Base-by-base conservation (phyloP, 164 flowering plant species). In the Litsea cubeba region DNA sequence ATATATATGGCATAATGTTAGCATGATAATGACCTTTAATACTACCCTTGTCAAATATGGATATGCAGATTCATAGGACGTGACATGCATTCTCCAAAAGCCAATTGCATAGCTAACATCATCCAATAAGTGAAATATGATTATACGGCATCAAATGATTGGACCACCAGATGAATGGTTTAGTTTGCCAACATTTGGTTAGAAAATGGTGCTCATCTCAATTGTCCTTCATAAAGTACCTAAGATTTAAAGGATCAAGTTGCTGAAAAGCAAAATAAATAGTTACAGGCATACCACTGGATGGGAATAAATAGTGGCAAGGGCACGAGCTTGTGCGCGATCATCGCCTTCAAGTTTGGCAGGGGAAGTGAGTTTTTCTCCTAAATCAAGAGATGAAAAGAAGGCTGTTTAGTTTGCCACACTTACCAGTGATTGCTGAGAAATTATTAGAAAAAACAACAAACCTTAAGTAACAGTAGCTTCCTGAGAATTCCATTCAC, bases 401-500 rank as follows among this genome's bases (percentile, higher is more conserved):
- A 70, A 35, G 20, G 35, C 1, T 71, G n/a, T 62, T 22, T 62
- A 51, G 63, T 62, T 70, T 72, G 68, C 17, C 40, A 25, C 58
- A 67, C 35, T 3, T 30, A 30, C 54, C 40, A 1, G 49, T 57
- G 20, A 28, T 14, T 8, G 40, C 17, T n/a, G 20, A 24, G 51
- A 11, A 49, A 11, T 35, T 5, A 66, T 11, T 35, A 68, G 20
- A 26, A 32, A 69, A n/a, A 58, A 22, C 40, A 12, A 23, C 74
- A 78, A 66, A 94, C 98, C 97, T 91, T 94, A 65, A 86, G 90
- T 49, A 74, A 62, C 73, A 88, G 84, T 50, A 94, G 84, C 83
- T 90, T 91, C 80, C 98, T 85, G 30, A 94, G 87, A 77, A 94
- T 86, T 57, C 84, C 98, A 85, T 94, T 94, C 74, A 94, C 98